Evolutionary conservation across 208 protist genomes (phyloP), one percentile per base, ranked within the genome.

Genomic region (Polymyxa betae): DNA sequence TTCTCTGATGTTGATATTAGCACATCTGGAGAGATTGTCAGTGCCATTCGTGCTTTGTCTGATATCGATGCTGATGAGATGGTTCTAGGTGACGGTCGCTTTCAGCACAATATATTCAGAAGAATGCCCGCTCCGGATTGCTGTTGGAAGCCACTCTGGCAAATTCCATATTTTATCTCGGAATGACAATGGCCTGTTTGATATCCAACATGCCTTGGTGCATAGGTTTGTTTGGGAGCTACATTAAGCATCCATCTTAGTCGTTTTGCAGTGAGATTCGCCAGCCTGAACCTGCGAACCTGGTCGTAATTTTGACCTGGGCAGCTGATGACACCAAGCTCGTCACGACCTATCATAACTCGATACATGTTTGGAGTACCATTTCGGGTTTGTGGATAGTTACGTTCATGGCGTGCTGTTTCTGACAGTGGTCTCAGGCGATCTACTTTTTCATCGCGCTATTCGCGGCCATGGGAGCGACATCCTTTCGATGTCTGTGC

Each of bases 21-120:
- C 72, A 12, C n/a, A 20, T 82, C 72, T 20, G 72, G 72, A 5
- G 72, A 82, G n/a, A 82, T 82, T 43, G 72, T 82, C 5, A 5
- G 72, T 29, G 5, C 5, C 49, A 29, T 60, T 60, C 49, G 49
- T 60, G 5, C n/a, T n/a, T n/a, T n/a, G n/a, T n/a, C 5, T 29
- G 49, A 5, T 60, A 29, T 5, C 5, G 49, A 60, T 5, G 49
- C 24, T 5, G 49, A 5, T 24, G 5, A 29, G 24, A 5, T 60
- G 49, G 49, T 60, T 60, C 24, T 60, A 60, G 49, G 49, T 60
- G 49, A 60, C 24, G 49, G 24, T 60, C 5, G 24, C 49, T 60
- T 60, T 60, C 49, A 60, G 24, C 49, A 60, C 12, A 5, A 24
- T 5, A 29, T 60, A 29, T 60, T 24, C 49, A 60, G 49, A 60